Evolutionary conservation across 1,284 basidiomycete genomes (phyloP), one percentile per base, ranked within the genome.

Genomic region (Malassezia yamatoensis): DNA sequence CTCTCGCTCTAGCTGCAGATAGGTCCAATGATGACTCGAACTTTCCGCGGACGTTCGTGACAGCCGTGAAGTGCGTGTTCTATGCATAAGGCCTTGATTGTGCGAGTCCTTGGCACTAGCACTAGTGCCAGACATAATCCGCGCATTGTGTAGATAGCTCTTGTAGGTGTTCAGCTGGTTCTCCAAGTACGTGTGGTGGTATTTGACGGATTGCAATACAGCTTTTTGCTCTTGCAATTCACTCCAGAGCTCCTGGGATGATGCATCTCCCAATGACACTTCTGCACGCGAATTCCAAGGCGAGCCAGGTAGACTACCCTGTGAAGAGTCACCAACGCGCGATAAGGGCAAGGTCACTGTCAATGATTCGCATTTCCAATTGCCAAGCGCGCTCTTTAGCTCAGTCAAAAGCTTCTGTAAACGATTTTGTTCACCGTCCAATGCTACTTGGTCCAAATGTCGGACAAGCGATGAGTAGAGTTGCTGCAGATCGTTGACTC

Each of bases 161-260:
- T 98, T 98, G 82, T 99, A 98, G 78, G 96, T 91, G 77, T 98
- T 94, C 61, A 99, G 82, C 78, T 99, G 94, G 24, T 84, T 84
- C 42, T 91, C 82, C 75, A 99, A 81, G 76, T 98, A 98, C 76
- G 88, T 89, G 79, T 99, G 96, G 79, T 98, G 94, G 75, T 98
- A 93, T 76, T 90, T 86, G 65, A 98, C 96, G 21, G 94, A 96
- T 82, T 94, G 93, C 83, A 90, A 96, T 29, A 99, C 94, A 4
- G 87, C 84, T 62, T 96, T 91, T 55, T 98, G 81, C 13, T 85
- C 88, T 66, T 87, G 85, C 49, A 88, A 90, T 80, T 99, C 94
- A 59, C 88, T 78, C 36, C 94, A 72, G 45, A 98, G 89, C 79
- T 96, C 98, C 77, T 98, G 93, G 45, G 88, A 83, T 64, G 96